These are phyloP conservation scores for Glebionis coronaria DNA, from an alignment of 129 eudicot species.

Conservation along the genomic window DNA sequence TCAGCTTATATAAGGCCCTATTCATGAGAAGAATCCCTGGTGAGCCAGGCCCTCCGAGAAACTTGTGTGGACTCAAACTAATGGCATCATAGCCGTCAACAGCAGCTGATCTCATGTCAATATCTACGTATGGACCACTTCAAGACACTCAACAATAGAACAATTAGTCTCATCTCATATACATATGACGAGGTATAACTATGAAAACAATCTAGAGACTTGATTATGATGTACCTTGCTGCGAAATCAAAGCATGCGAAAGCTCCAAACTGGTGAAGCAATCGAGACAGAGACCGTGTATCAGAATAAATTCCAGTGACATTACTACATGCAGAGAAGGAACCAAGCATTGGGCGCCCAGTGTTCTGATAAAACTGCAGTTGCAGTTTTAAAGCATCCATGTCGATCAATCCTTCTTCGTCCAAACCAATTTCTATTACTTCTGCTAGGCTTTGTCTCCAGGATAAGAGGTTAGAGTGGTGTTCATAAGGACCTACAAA, in stretches of 20 bases:
- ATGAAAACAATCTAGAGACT: too few relatives aligned
- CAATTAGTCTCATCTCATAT: too few relatives aligned
- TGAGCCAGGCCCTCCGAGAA: slow-evolving; percentile 66
- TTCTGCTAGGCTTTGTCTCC: too few relatives aligned
- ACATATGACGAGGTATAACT: background rate
- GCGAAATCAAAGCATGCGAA: slow-evolving; percentile 82
- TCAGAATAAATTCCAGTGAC: slow-evolving; percentile 40
- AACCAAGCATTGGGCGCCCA: slow-evolving; percentile 63
- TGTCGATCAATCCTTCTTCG: slow-evolving; percentile 23
- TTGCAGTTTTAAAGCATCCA: slow-evolving; percentile 37
- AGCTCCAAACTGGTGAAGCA: slow-evolving; percentile 63
- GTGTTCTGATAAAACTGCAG: slow-evolving; percentile 29
- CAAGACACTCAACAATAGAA: background rate
- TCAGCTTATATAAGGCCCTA: slow-evolving; percentile 27
- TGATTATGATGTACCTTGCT: slow-evolving; percentile 42
- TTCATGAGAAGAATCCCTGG: slow-evolving; percentile 75
- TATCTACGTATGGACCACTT: slow-evolving; percentile 52
- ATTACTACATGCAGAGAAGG: slow-evolving; percentile 52
- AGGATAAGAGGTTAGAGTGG: too few relatives aligned
- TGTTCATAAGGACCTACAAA: too few relatives aligned
- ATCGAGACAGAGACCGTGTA: slow-evolving; percentile 47
- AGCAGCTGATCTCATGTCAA: too few relatives aligned
- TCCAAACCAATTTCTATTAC: too few relatives aligned
- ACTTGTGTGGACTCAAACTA: slow-evolving; percentile 71
- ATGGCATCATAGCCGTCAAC: too few relatives aligned